Evolutionary conservation across 2,329 filamentous ascomycete species (phyloP).

Genomic region (Plenodomus lindquistii): DNA sequence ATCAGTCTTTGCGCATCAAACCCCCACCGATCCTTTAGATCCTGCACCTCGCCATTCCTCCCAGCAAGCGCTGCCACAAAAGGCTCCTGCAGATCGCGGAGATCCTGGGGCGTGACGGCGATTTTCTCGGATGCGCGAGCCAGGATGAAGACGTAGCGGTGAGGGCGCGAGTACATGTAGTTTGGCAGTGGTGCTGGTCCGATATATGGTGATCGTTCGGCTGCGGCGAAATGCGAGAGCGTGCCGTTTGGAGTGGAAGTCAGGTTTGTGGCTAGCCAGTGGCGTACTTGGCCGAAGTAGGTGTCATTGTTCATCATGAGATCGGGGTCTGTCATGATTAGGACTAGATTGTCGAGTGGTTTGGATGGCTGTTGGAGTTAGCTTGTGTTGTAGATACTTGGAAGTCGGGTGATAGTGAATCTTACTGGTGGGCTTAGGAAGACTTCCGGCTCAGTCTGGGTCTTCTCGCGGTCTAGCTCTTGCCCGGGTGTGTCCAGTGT

Average conservation of each 20-base stretch:
- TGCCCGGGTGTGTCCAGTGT: slow-evolving; percentile 16
- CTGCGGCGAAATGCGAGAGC: slow-evolving; percentile 4
- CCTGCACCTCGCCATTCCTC: slow-evolving; percentile 21
- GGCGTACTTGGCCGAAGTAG: slow-evolving; percentile 26
- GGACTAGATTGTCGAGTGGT: slow-evolving; percentile 15
- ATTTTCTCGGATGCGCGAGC: slow-evolving; percentile 8
- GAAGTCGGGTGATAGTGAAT: too few species aligned
- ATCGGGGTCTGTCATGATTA: slow-evolving; percentile 27
- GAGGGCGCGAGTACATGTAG: slow-evolving; percentile 22
- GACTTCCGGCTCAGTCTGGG: slow-evolving; percentile 20
- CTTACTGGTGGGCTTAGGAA: slow-evolving; percentile 14
- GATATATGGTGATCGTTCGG: slow-evolving; percentile 20
- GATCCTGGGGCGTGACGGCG: slow-evolving; percentile 17
- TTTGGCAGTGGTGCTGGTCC: slow-evolving; percentile 26
- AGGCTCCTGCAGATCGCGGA: slow-evolving; percentile 19
- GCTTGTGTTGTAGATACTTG: not conserved
- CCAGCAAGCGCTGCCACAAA: slow-evolving; percentile 19
- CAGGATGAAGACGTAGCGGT: slow-evolving; percentile 27
- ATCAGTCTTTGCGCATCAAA: slow-evolving; percentile 25
- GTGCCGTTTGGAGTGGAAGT: slow-evolving; percentile 12
- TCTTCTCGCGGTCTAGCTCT: slow-evolving; percentile 18
- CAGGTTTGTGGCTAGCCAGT: slow-evolving; percentile 26
- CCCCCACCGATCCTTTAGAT: slow-evolving; percentile 28
- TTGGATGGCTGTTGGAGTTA: slow-evolving; percentile 11
- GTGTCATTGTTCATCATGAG: slow-evolving; percentile 27